Percentiles rank a stretch among this genome's conserved stretches.
phyloP scores from a whole-genome alignment of 768 basidiomycete genomes.

The Lactarius quietus region DNA sequence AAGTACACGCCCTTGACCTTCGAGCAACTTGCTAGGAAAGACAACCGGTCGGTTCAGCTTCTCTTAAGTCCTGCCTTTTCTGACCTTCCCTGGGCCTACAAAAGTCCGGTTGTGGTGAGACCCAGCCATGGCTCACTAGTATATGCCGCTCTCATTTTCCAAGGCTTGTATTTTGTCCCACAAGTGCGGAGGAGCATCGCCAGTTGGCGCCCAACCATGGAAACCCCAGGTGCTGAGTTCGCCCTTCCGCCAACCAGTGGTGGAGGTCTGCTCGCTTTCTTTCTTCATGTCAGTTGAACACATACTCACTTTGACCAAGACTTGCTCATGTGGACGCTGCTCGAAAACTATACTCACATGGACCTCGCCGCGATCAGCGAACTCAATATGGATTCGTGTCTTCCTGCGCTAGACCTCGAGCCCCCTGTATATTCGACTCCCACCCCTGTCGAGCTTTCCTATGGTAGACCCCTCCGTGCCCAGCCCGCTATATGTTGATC shows the following conservation, averaged over 20 bases:
- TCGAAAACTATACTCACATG: slow-evolving; percentile 67
- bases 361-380: slow-evolving; percentile 59
- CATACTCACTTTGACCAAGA: slow-evolving; percentile 34
- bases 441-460: slow-evolving; percentile 42
- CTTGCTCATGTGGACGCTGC: slow-evolving; percentile 49
- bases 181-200: slow-evolving; percentile 54
- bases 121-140: slow-evolving; percentile 48
- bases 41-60: slow-evolving; percentile 47
- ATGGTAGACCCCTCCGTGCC: slow-evolving; percentile 2
- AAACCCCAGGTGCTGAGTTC: slow-evolving; percentile 25
- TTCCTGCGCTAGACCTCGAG: slow-evolving; percentile 45
- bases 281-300: slow-evolving; percentile 1
- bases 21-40: slow-evolving; percentile 52
- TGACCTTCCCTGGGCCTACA: not conserved
- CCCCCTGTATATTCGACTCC: slow-evolving; percentile 37
- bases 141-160: slow-evolving; percentile 61
- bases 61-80: not conserved
- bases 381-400: slow-evolving; percentile 49
- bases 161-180: slow-evolving; percentile 65
- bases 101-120: slow-evolving; percentile 69
- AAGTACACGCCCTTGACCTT: slow-evolving; percentile 49
- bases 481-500: slow-evolving; percentile 21
- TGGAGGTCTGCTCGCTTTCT: slow-evolving; percentile 33
- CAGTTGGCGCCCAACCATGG: slow-evolving; percentile 30
- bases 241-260: slow-evolving; percentile 33